These are phyloP conservation scores for Zygoascus meyerae DNA, from an alignment of 1,139 yeast species.

Conservation along the genomic window DNA sequence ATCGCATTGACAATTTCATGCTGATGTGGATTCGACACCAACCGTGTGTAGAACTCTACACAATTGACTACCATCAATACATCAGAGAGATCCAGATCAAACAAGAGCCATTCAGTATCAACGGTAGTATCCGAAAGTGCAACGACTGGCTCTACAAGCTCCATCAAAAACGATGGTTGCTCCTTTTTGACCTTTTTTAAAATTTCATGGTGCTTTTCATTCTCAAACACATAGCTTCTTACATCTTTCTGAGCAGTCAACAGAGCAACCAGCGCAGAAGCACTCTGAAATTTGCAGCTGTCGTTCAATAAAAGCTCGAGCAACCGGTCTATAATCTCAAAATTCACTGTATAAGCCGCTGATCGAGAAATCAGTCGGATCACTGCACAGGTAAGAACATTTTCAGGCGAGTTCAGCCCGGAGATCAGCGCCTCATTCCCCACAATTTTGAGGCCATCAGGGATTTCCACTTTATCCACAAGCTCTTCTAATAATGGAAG, in stretches of 20 bases:
- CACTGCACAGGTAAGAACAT: conserved; percentile 21
- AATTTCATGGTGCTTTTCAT: neutral
- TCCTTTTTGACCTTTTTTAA: neutral
- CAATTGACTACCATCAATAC: conserved; percentile 17
- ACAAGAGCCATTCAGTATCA: conserved; percentile 16
- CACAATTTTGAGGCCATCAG: conserved; percentile 19
- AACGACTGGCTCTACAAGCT: conserved; percentile 18
- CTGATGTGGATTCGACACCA: conserved; percentile 18
- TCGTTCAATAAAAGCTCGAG: neutral
- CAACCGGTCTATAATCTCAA: neutral
- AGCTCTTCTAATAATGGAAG: conserved; percentile 21
- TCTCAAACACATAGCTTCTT: conserved; percentile 10
- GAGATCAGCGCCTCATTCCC: conserved; percentile 19
- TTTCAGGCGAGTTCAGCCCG: conserved; percentile 20
- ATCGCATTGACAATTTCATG: conserved; percentile 15
- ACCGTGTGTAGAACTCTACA: conserved; percentile 23
- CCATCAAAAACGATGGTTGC: conserved; percentile 19
- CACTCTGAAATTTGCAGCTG: conserved; percentile 10
- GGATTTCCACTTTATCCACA: conserved; percentile 19
- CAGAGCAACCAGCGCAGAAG: conserved; percentile 9
- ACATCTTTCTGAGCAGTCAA: conserved; percentile 13
- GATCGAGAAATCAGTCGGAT: conserved; percentile 20
- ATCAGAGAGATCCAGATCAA: conserved; percentile 15
- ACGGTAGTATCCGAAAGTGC: conserved; percentile 17
- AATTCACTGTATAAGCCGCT: conserved; percentile 12